Evolutionary conservation across 441 rosid species (phyloP).

Genomic region (Aleurites moluccanus): DNA sequence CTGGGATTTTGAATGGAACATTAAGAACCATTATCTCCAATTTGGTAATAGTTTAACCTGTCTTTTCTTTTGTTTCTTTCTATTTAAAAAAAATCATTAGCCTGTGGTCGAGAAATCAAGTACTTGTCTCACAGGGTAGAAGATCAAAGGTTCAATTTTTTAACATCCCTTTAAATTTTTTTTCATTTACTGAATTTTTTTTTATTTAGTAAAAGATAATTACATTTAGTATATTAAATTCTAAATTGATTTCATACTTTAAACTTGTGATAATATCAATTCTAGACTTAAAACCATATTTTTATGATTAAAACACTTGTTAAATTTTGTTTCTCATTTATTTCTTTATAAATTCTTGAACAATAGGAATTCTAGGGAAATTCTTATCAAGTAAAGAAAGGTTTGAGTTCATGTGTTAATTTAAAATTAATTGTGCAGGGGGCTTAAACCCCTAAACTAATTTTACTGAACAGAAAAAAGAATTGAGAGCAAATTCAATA

Average conservation of each 20-base stretch:
- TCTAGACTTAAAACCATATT: background rate
- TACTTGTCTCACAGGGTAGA: background rate
- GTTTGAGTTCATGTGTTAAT: background rate
- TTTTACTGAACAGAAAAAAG: no score
- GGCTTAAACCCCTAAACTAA: no score
- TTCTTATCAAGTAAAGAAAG: background rate
- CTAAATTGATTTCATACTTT: background rate
- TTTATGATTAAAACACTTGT: background rate
- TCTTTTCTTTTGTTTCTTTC: background rate
- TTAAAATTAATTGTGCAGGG: no score
- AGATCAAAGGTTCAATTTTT: background rate
- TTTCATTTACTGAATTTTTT: no score
- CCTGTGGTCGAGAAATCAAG: background rate
- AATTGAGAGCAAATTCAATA: no score
- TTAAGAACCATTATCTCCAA: slow-evolving; percentile 55
- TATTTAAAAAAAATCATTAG: background rate
- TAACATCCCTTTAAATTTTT: background rate
- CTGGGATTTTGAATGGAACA: slow-evolving; percentile 89
- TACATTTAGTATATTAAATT: background rate
- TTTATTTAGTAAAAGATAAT: background rate
- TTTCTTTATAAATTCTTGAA: background rate
- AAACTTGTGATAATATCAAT: no score
- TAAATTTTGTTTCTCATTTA: no score
- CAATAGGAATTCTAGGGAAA: no score
- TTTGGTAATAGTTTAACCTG: slow-evolving; percentile 40